These are phyloP conservation scores for Blastobotrys capitulatus DNA, from an alignment of 1,139 yeast species.

Conservation along the genomic window DNA sequence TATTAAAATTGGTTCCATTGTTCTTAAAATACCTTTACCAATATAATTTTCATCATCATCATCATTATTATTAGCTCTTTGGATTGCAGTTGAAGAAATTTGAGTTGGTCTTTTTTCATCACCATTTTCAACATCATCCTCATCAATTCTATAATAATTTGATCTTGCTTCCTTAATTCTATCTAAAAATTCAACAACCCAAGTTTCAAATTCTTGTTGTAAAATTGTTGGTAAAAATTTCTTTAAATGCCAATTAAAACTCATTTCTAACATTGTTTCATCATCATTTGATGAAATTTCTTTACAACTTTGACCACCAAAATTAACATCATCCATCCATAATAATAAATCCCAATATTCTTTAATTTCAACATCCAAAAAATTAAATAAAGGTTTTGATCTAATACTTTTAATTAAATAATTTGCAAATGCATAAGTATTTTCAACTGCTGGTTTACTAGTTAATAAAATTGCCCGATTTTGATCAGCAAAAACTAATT, in stretches of 20 bases:
- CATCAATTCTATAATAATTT: slow-evolving; percentile 38
- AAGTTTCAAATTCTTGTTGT: slow-evolving; percentile 80
- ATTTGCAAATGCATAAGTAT: slow-evolving; percentile 90
- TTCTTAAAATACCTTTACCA: slow-evolving; percentile 34
- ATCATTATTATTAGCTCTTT: slow-evolving; percentile 8
- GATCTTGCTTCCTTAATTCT: slow-evolving; percentile 47
- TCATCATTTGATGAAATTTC: slow-evolving; percentile 18
- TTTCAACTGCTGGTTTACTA: slow-evolving; percentile 70
- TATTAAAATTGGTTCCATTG: slow-evolving; percentile 57
- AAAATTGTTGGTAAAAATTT: slow-evolving; percentile 68
- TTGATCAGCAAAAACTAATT: slow-evolving; percentile 74
- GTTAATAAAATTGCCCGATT: slow-evolving; percentile 72
- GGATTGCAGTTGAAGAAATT: slow-evolving; percentile 36
- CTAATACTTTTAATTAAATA: slow-evolving; percentile 76
- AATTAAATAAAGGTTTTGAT: slow-evolving; percentile 75
- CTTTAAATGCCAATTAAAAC: slow-evolving; percentile 77
- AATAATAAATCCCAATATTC: slow-evolving; percentile 86
- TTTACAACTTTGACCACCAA: slow-evolving; percentile 73
- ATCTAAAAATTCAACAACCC: slow-evolving; percentile 76
- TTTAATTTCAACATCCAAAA: slow-evolving; percentile 65
- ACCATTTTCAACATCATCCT: slow-evolving; percentile 35
- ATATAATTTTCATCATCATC: slow-evolving; percentile 21
- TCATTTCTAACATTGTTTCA: slow-evolving; percentile 56
- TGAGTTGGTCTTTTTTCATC: slow-evolving; percentile 50
- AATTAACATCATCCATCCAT: slow-evolving; percentile 94